Evolutionary conservation across 1,139 yeast species (phyloP).

Genomic region (Candida dubliniensis): DNA sequence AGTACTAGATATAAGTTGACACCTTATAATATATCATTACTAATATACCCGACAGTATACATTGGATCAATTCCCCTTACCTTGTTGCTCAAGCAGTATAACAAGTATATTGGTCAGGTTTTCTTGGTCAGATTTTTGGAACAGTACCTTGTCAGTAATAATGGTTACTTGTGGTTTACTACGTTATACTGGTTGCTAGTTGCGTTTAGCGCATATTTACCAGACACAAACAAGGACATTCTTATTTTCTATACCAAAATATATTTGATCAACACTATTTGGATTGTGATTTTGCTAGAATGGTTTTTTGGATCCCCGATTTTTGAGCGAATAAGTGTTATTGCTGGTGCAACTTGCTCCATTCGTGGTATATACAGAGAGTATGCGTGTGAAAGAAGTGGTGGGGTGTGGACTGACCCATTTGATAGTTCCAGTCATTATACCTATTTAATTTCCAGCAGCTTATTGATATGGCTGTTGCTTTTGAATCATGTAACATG

Average conservation of each 20-base stretch:
- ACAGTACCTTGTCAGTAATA: slow-evolving; percentile 21
- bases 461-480: slow-evolving; percentile 44
- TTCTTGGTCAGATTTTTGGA: slow-evolving; percentile 21
- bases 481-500: slow-evolving; percentile 13
- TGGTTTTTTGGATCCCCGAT: slow-evolving; percentile 53
- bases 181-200: slow-evolving; percentile 12
- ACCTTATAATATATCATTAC: slow-evolving; percentile 7
- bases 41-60: slow-evolving; percentile 16
- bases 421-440: slow-evolving; percentile 68
- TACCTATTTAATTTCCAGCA: slow-evolving; percentile 50
- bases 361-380: slow-evolving; percentile 5
- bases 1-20: slow-evolving; percentile 1
- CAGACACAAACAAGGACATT: slow-evolving; percentile 1
- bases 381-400: slow-evolving; percentile 16
- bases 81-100: slow-evolving; percentile 15
- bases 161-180: slow-evolving; percentile 34
- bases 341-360: slow-evolving; percentile 45
- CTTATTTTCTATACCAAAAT: slow-evolving; percentile 7
- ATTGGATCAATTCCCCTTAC: slow-evolving; percentile 20
- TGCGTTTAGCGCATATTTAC: slow-evolving; percentile 3
- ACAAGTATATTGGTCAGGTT: slow-evolving; percentile 13
- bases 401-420: slow-evolving; percentile 53
- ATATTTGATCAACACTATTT: slow-evolving; percentile 10
- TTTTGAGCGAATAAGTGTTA: slow-evolving; percentile 40
- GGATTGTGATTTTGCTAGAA: slow-evolving; percentile 15